Base-by-base conservation (phyloP, 1,284 basidiomycete genomes). In the Cutaneotrichosporon curvatum region DNA sequence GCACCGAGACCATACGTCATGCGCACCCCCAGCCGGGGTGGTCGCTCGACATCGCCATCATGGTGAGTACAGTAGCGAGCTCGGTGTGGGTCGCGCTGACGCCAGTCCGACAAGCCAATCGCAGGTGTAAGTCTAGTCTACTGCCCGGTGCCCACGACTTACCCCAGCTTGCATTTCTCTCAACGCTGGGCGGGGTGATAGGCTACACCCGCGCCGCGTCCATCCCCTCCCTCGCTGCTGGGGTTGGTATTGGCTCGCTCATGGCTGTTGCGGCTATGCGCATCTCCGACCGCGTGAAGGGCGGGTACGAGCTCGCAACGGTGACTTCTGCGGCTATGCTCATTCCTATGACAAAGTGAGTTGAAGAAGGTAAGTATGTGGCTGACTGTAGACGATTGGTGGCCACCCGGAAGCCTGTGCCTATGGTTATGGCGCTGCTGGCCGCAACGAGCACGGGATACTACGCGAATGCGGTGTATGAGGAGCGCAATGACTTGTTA, bases 251-350 rank as follows among this genome's bases (percentile, higher is more conserved):
- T 16, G 62, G 58, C 7, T 53, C 55, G n/a, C 30, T 50, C 16
- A 63, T 66, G 64, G 58, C 57, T 4, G 20, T 62, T 19, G 58
- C 59, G 30, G 45, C 49, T 16, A 61, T 68, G 60, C 40, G 64
- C 16, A 64, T 68, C 39, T 42, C 56, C n/a, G 66, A 68, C 49
- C 50, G 53, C 1, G 53, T 63, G 57, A 43, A 55, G 7, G 58
- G 55, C 23, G 66, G 66, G 1, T 40, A 51, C 19, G 63, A 63
- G 41, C 56, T 58, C 2, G 66, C 66, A 25, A 48, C 55, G 14
- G 55, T 15, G 18, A 40, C 22, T 18, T 23, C 58, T 58, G 48
- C 40, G 55, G 55, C 15, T 0, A 32, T 47, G 20, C 32, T 40
- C 4, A 33, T 51, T 5, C 42, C 45, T 1, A 50, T 47, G 41